Base-by-base conservation (phyloP, 2,329 filamentous ascomycete genomes). In the Clathrospora elynae region DNA sequence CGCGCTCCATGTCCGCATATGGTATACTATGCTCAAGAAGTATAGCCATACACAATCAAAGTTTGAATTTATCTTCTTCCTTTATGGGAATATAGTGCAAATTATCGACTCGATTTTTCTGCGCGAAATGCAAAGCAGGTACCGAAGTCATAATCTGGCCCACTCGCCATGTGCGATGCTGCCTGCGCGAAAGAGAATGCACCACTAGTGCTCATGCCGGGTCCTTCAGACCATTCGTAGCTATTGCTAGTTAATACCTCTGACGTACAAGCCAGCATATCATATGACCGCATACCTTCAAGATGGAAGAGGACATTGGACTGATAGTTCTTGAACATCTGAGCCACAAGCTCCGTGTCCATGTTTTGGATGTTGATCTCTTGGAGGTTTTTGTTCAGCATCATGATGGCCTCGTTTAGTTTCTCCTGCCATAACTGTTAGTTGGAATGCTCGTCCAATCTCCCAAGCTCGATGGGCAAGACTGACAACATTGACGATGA, bases 291-390 rank as follows among this genome's bases (percentile, higher is more conserved):
- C 68, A 55, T 77, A 95, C 93, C 93, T 84, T 97, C 93, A 5
- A 99, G 79, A 62, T 99, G 93, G 70, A 99, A 97, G 5, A 97
- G 76, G 10, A 97, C 92, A 61, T 97, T 99, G 8, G 90, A 96
- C 71, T 96, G 91, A 70, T 99, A 99, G 73, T 97, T 99, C 76
- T 97, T 96, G 78, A 97, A 99, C 93, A 99, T 99, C 68, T 97
- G 92, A 1, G 92, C 91, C 4, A 97, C 93, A 2, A 97, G 80
- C 74, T 97, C 93, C 23, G 96, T 90, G 66, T 99, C 95, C 90
- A 97, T 96, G 71, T 97, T 99, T 64, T 96, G 88, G 42, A 96
- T 86, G 66, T 97, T 97, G 78, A 97, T 96, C 57, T 97, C 92
- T 88, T 96, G 59, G 1, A 99, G 84, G 35, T 83, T 88, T 71